phyloP scores from a whole-genome alignment of 345 rosid species.

The Brassica carinata region DNA sequence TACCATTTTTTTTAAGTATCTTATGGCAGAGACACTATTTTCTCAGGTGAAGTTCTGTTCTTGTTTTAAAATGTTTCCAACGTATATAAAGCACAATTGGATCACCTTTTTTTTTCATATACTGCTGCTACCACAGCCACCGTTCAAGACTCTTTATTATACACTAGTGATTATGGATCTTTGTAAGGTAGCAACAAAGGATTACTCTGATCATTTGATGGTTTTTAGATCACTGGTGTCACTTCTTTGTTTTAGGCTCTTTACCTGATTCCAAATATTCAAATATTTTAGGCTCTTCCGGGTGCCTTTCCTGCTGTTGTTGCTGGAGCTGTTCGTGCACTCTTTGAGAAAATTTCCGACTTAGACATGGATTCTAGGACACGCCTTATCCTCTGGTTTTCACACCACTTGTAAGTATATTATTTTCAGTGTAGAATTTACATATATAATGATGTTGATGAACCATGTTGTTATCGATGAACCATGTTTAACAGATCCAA shows the following conservation, averaged over 20 bases:
- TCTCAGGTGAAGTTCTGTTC: constrained; percentile 70
- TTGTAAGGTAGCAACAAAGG: constrained; percentile 69
- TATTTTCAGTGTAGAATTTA: neutral
- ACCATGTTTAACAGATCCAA: constrained; percentile 65
- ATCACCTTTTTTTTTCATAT: constrained; percentile 46
- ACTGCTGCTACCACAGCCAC: constrained; percentile 87
- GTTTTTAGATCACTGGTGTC: constrained; percentile 4
- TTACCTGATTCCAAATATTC: constrained; percentile 34
- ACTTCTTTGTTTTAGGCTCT: neutral
- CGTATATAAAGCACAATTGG: constrained; percentile 4
- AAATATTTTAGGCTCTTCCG: constrained; percentile 84
- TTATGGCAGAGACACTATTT: constrained; percentile 97
- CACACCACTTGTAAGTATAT: constrained; percentile 89
- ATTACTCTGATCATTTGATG: neutral
- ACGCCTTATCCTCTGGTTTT: constrained; percentile 95
- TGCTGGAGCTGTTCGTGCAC: constrained; percentile 96
- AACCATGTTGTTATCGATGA: too few relatives aligned
- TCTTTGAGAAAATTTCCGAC: constrained; percentile 90
- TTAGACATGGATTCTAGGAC: constrained; percentile 95
- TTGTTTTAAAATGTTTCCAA: neutral
- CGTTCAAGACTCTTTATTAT: constrained; percentile 92
- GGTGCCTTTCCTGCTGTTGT: constrained; percentile 99
- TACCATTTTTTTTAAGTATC: constrained; percentile 60
- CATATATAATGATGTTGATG: too few relatives aligned
- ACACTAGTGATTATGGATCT: constrained; percentile 95